Evolutionary conservation across 2,329 filamentous ascomycete genomes (phyloP).

Genomic region (Acephala macrosclerotiorum): DNA sequence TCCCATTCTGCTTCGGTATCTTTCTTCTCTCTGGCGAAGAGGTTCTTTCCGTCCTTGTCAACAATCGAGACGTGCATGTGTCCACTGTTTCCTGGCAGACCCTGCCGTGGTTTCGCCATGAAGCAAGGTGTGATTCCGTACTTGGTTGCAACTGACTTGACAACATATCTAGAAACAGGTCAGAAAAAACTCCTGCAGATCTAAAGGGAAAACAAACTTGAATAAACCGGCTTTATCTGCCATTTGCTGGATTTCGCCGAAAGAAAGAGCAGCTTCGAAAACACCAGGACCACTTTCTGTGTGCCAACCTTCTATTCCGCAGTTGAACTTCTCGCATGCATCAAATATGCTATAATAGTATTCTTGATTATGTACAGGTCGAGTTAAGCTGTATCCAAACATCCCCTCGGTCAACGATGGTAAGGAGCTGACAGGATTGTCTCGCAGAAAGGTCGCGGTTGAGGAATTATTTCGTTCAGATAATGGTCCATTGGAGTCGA

Average conservation of each 20-base stretch:
- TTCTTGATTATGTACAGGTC: slow-evolving; percentile 88
- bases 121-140: slow-evolving; percentile 96
- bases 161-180: slow-evolving; percentile 67
- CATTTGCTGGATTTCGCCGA: slow-evolving; percentile 86
- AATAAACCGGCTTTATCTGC: slow-evolving; percentile 91
- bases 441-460: slow-evolving; percentile 75
- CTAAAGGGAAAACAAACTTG: slow-evolving; percentile 65
- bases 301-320: slow-evolving; percentile 92
- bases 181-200: background rate
- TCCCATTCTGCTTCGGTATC: slow-evolving; percentile 76
- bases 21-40: slow-evolving; percentile 76
- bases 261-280: slow-evolving; percentile 94
- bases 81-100: slow-evolving; percentile 91
- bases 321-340: slow-evolving; percentile 77
- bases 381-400: slow-evolving; percentile 92
- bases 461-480: slow-evolving; percentile 68
- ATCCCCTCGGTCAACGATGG: slow-evolving; percentile 89
- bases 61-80: slow-evolving; percentile 95
- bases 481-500: slow-evolving; percentile 50
- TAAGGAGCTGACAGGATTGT: slow-evolving; percentile 76
- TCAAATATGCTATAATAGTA: slow-evolving; percentile 92
- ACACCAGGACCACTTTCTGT: slow-evolving; percentile 94
- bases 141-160: slow-evolving; percentile 86
- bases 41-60: slow-evolving; percentile 80
- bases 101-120: slow-evolving; percentile 96